A percentile compares a stretch with the other conserved stretches of the same genome.
Conservation (phyloP, 352 stramenopile genomes). For the Phytopythium vexans region DNA sequence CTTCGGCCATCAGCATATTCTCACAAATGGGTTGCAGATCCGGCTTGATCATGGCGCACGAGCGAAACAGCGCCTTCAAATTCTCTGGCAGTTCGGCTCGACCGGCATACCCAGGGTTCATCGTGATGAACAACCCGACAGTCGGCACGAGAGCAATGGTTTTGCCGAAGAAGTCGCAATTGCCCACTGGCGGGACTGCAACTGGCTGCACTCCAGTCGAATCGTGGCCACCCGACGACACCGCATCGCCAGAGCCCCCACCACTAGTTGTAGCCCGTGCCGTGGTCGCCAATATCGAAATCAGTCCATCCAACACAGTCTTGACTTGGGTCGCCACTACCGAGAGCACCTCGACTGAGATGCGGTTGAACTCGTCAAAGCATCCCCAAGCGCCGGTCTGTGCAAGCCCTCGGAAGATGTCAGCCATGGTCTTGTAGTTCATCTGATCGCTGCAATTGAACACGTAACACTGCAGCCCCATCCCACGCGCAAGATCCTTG, state of each 20-base stretch:
- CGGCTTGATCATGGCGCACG: conserved; percentile 91
- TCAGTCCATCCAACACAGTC: conserved; percentile 91
- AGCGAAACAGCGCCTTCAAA: conserved; percentile 91
- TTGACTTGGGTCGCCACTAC: conserved; percentile 98
- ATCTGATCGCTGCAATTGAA: conserved; percentile 90
- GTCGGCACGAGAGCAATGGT: conserved; percentile 81
- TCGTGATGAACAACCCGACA: conserved; percentile 92
- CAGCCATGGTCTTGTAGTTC: conserved; percentile 96
- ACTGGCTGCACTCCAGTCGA: conserved; percentile 20
- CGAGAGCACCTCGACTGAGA: conserved; percentile 95
- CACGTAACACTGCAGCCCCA: conserved; percentile 83
- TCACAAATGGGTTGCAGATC: conserved; percentile 92
- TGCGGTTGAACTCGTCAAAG: conserved; percentile 97
- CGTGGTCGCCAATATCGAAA: conserved; percentile 9
- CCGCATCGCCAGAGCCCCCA: neutral
- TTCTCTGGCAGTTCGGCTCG: conserved; percentile 91
- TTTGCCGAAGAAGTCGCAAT: conserved; percentile 90
- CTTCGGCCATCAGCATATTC: conserved; percentile 95
- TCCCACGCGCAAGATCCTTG: conserved; percentile 72
- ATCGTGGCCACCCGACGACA: conserved; percentile 9
- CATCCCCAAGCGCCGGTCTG: conserved; percentile 96
- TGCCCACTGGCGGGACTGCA: conserved; percentile 40
- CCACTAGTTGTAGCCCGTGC: neutral
- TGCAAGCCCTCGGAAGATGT: conserved; percentile 93
- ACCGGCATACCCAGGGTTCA: conserved; percentile 93